Base-by-base conservation (phyloP, 1,139 yeast species). In the Pichia sp. region DNA sequence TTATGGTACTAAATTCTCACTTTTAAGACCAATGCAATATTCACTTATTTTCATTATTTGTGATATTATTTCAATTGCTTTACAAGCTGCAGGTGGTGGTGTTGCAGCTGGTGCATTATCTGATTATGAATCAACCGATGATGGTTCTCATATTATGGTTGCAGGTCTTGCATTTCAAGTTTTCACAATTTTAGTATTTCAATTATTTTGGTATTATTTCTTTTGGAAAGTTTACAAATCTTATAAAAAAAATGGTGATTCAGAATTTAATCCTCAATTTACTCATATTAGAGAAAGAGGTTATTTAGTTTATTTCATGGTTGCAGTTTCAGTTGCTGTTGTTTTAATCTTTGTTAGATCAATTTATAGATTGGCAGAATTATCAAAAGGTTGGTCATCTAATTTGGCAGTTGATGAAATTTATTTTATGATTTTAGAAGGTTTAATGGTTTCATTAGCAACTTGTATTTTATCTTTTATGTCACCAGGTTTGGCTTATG, bases 31-130 rank as follows among this genome's bases (percentile, higher is more conserved):
- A 3, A 79, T 85, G 80, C 74, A 77, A 65, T 89, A 88, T 64
- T 96, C 89, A 59, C 71, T 86, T 10, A 60, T 84, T 7, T 64
- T 64, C 46, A 56, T 63, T 9, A 10, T 53, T n/a, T 57, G 63
- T 50, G 66, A 64, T 53, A 26, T 62, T 7, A 54, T 60, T 8
- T 80, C 95, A 1, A 72, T 89, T 53, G 65, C 82, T 11, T 66
- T 89, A 36, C 97, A 89, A 64, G 96, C 87, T 5, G 79, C 75
- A 30, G 97, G 96, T 36, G 88, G 87, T 48, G 96, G 90, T 52
- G 77, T 82, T 57, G 83, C 89, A 3, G 79, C 94, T 1, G 70
- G 75, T 34, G 77, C 78, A 0, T 68, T 78, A 9, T 61, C 71
- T 27, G 60, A 65, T 4, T 63, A 66, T 29, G 58, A 66, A 30